Evolutionary conservation across 1,284 basidiomycete genomes (phyloP).

Genomic region (Cutaneotrichosporon sp.): DNA sequence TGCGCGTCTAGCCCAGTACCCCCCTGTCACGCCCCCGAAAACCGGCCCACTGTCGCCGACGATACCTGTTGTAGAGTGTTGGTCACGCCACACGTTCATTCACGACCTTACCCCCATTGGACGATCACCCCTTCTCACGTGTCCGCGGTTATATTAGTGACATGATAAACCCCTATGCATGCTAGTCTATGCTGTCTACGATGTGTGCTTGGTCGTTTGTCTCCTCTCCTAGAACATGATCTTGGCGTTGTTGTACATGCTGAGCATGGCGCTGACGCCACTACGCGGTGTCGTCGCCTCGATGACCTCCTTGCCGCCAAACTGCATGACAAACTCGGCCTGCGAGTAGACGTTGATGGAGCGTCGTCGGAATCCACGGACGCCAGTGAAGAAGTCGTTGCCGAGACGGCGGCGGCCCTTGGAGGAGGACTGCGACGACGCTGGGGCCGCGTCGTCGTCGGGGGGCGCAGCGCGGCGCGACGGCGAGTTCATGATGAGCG

Average conservation of each 20-base stretch:
- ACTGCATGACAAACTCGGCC: constrained; percentile 40
- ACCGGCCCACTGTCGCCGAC: too few species aligned
- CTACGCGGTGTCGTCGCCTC: constrained; percentile 34
- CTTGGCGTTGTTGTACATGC: constrained; percentile 47
- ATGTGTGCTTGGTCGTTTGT: neutral
- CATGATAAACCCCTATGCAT: neutral
- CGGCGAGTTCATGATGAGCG: constrained; percentile 59
- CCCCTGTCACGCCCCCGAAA: too few species aligned
- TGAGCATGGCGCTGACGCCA: constrained; percentile 40
- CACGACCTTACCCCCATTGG: neutral
- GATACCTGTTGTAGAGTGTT: neutral
- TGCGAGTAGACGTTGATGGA: constrained; percentile 42
- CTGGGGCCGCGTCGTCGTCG: constrained; percentile 2
- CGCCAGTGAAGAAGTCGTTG: constrained; percentile 30
- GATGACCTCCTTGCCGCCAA: constrained; percentile 31
- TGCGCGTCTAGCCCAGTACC: constrained; percentile 1
- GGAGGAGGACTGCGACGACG: too few species aligned
- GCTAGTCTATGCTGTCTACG: constrained; percentile 1
- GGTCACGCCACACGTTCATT: too few species aligned
- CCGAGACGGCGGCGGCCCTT: constrained; percentile 2
- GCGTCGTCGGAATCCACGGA: constrained; percentile 36
- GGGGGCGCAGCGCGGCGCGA: constrained; percentile 13
- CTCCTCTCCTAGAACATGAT: constrained; percentile 40
- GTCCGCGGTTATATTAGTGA: neutral
- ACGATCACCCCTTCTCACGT: neutral